A percentile compares a stretch with the other conserved stretches of the same genome.
These are phyloP conservation scores for Corylus heterophylla DNA, from an alignment of 306 rosid species.

Conservation along the genomic window DNA sequence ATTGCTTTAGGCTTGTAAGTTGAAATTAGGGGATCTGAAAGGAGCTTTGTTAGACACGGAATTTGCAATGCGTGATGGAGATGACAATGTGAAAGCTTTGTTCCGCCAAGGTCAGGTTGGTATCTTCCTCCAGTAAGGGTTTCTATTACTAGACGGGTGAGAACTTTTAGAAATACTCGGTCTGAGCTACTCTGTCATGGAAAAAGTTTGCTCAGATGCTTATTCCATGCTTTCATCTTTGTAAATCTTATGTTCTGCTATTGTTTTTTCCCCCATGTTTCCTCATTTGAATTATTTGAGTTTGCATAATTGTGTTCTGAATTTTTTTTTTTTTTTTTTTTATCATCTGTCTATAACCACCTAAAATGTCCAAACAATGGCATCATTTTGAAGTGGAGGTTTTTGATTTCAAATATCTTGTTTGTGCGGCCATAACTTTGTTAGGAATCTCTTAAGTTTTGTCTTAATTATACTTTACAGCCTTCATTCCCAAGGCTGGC, in stretches of 20 bases:
- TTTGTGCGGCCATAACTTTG: not conserved
- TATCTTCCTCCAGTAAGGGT: conserved; percentile 21
- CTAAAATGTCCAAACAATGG: not conserved
- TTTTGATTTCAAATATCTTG: conserved; percentile 1
- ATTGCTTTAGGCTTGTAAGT: conserved; percentile 73
- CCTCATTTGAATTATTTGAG: not conserved
- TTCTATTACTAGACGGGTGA: not conserved
- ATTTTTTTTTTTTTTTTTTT: not conserved
- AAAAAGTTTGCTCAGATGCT: not conserved
- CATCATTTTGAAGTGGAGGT: not conserved
- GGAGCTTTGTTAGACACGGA: conserved; percentile 93
- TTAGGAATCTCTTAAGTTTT: not conserved
- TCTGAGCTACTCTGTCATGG: not conserved
- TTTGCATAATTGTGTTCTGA: not conserved
- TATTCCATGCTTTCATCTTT: not conserved
- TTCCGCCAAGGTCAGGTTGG: conserved; percentile 98
- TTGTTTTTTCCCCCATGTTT: not conserved
- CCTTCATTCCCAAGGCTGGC: conserved; percentile 13
- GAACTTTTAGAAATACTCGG: conserved; percentile 1
- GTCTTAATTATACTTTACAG: not conserved
- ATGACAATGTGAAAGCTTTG: conserved; percentile 84
- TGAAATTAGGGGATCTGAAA: conserved; percentile 83
- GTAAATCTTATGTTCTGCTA: not conserved
- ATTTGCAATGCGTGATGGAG: conserved; percentile 93
- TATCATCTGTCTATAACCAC: not conserved